These are phyloP conservation scores for Sporothrix euskadiensis DNA, from an alignment of 2,329 filamentous ascomycete genomes.

Conservation along the genomic window DNA sequence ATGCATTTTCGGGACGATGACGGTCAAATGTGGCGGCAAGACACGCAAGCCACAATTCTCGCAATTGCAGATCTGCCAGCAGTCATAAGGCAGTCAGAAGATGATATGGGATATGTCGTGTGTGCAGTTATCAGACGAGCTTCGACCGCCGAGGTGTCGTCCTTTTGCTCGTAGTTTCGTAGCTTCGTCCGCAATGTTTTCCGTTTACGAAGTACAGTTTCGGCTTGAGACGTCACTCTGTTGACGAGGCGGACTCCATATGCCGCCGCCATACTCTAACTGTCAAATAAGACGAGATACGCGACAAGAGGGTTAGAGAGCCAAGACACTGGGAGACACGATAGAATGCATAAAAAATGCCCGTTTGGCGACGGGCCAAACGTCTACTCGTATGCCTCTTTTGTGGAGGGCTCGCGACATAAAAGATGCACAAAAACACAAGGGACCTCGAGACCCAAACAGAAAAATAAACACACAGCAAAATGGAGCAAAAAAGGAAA, in stretches of 20 bases:
- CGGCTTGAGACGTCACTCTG: neutral
- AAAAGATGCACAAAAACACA: neutral
- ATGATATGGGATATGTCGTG: neutral
- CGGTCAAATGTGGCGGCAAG: neutral
- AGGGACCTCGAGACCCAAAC: neutral
- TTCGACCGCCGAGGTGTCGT: neutral
- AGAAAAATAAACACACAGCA: neutral
- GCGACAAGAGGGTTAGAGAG: neutral
- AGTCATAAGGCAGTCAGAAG: neutral
- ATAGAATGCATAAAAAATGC: neutral
- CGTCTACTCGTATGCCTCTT: neutral
- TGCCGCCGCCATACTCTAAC: neutral
- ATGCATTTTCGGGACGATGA: neutral
- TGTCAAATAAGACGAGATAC: neutral
- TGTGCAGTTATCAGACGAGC: too few species aligned
- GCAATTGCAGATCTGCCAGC: neutral
- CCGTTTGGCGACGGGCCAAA: neutral
- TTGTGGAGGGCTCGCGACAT: neutral
- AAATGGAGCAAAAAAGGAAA: neutral
- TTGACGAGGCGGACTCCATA: neutral
- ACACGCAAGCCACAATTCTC: slow-evolving; percentile 1
- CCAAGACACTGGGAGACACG: neutral
- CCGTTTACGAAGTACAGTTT: neutral
- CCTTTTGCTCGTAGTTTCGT: neutral
- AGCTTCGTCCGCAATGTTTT: neutral